Percentiles rank a stretch among this genome's conserved stretches.
Conservation (phyloP, 169 alveolate species). For the Plasmodium gonderi region DNA sequence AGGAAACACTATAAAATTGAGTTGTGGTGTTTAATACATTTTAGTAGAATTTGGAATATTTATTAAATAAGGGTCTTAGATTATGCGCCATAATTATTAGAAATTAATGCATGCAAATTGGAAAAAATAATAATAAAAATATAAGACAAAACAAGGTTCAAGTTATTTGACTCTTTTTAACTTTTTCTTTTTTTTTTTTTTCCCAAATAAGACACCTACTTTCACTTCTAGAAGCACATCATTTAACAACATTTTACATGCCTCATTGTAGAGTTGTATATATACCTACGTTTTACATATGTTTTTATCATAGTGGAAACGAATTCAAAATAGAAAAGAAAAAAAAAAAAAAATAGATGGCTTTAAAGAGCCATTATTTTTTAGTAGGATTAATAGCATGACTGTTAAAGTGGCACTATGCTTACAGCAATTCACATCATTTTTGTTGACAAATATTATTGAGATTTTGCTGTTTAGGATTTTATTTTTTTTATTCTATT, state of each 20-base stretch:
- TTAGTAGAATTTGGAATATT: neutral
- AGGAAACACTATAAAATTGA: neutral
- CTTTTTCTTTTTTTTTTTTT: neutral
- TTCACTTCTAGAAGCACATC: neutral
- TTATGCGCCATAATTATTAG: neutral
- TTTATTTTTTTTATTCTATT: neutral
- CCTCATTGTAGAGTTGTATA: neutral
- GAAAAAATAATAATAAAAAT: neutral
- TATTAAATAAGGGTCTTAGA: neutral
- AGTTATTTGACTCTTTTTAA: neutral
- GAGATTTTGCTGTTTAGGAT: neutral
- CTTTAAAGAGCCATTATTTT: neutral
- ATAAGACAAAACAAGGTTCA: neutral
- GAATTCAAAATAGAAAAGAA: neutral
- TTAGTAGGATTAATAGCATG: neutral
- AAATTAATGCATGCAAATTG: neutral
- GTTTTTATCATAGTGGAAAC: neutral
- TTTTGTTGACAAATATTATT: neutral
- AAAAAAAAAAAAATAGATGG: neutral
- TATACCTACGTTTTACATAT: neutral
- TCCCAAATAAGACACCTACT: neutral
- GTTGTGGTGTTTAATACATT: neutral
- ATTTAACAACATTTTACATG: neutral
- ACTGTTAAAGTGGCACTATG: neutral
- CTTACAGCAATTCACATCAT: neutral